phyloP scores from a whole-genome alignment of 352 stramenopile genomes.

The Bremia lactucae region DNA sequence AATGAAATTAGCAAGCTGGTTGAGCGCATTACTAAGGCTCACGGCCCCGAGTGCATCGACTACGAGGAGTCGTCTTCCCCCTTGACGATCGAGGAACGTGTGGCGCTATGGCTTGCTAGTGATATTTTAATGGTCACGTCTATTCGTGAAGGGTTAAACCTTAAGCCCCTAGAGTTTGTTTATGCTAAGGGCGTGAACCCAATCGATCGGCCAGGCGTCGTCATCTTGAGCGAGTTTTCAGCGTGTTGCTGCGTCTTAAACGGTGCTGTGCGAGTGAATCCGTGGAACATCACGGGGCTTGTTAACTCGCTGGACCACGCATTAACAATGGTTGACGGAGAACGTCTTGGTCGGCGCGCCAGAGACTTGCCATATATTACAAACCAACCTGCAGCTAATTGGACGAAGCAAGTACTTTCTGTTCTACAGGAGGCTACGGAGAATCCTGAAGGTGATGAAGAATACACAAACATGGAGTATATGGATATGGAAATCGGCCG shows the following conservation, averaged over 20 bases:
- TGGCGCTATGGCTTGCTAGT: slow-evolving; percentile 90
- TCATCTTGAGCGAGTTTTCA: slow-evolving; percentile 95
- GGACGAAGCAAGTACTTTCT: slow-evolving; percentile 92
- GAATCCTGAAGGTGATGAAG: slow-evolving; percentile 54
- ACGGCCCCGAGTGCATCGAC: slow-evolving; percentile 71
- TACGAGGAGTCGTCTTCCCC: slow-evolving; percentile 79
- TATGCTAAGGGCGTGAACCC: slow-evolving; percentile 63
- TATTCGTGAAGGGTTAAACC: slow-evolving; percentile 95
- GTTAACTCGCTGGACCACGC: slow-evolving; percentile 89
- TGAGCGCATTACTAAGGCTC: slow-evolving; percentile 55
- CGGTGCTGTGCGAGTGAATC: slow-evolving; percentile 93
- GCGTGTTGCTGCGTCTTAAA: slow-evolving; percentile 94
- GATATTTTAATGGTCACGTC: slow-evolving; percentile 94
- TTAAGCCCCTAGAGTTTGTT: slow-evolving; percentile 94
- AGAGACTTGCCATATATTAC: slow-evolving; percentile 96
- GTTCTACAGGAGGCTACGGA: slow-evolving; percentile 78
- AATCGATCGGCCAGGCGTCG: slow-evolving; percentile 81
- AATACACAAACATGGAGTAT: slow-evolving; percentile 83
- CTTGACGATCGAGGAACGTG: slow-evolving; percentile 83
- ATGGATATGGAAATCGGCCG: slow-evolving; percentile 76
- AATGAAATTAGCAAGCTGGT: slow-evolving; percentile 78
- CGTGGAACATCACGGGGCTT: slow-evolving; percentile 92
- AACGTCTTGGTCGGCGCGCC: slow-evolving; percentile 83
- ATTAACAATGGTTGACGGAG: slow-evolving; percentile 86
- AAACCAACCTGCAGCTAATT: slow-evolving; percentile 85